Evolutionary conservation across 2,329 filamentous ascomycete species (phyloP).

Genomic region (Ceratocystis alfenasii): DNA sequence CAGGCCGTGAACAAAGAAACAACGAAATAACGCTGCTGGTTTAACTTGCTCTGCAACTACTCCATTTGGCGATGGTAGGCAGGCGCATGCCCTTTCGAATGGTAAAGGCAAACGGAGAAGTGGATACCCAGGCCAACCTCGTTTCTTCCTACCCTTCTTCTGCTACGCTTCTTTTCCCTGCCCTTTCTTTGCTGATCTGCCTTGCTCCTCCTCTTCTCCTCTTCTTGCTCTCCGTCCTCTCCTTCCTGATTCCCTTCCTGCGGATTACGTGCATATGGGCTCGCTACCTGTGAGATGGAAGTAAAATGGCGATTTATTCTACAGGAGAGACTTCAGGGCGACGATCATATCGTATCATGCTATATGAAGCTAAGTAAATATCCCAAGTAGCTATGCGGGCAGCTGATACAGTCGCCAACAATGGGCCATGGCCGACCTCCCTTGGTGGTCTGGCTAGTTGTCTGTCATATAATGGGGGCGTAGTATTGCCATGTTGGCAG

Average conservation of each 20-base stretch:
- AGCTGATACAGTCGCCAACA: neutral
- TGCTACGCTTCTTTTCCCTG: too few species aligned
- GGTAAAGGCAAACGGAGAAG: neutral
- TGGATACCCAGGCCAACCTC: neutral
- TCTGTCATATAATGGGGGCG: neutral
- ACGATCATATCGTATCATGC: neutral
- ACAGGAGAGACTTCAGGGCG: neutral
- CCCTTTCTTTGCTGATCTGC: neutral
- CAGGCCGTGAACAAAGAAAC: neutral
- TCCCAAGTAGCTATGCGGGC: neutral
- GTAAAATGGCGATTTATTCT: neutral
- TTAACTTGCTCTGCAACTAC: neutral
- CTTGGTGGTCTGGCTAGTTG: neutral
- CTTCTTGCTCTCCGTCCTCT: neutral
- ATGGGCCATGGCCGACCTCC: neutral
- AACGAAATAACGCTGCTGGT: neutral
- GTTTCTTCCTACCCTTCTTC: too few species aligned
- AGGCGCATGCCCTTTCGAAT: neutral
- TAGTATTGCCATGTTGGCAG: neutral
- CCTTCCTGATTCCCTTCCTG: neutral
- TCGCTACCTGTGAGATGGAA: neutral
- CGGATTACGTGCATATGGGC: neutral
- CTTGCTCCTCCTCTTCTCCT: neutral
- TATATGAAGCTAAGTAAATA: neutral
- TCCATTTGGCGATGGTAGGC: neutral